These are phyloP conservation scores for Wickerhamomyces rabaulensis DNA, from an alignment of 805 yeast species.

Conservation along the genomic window DNA sequence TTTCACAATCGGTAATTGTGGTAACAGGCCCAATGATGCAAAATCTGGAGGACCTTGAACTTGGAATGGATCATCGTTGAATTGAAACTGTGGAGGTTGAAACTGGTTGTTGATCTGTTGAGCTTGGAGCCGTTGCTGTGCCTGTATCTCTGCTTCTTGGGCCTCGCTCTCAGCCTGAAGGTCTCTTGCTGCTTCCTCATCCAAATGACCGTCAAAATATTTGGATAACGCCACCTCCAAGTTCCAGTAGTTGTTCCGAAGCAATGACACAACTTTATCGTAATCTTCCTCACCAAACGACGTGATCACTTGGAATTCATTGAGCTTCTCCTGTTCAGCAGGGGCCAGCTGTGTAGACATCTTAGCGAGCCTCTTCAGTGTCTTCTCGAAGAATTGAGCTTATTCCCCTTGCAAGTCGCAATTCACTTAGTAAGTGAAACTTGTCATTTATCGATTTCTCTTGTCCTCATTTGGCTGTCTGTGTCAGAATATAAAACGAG, in stretches of 20 bases:
- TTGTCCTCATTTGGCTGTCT: too few species aligned
- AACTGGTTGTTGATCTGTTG: neutral
- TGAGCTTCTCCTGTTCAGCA: slow-evolving; percentile 37
- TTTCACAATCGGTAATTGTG: slow-evolving; percentile 28
- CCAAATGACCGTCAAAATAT: slow-evolving; percentile 55
- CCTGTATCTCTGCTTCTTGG: too few species aligned
- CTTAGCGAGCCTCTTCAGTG: neutral
- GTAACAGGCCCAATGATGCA: slow-evolving; percentile 8
- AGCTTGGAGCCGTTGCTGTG: neutral
- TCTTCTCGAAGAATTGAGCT: too few species aligned
- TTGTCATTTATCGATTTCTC: too few species aligned
- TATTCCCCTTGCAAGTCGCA: too few species aligned
- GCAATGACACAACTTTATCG: slow-evolving; percentile 39
- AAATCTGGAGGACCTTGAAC: neutral
- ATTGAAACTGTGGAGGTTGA: neutral
- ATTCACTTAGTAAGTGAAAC: too few species aligned
- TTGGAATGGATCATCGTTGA: neutral
- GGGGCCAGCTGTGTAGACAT: slow-evolving; percentile 26
- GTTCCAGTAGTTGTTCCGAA: slow-evolving; percentile 53
- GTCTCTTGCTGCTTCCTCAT: slow-evolving; percentile 15
- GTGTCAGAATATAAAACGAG: neutral
- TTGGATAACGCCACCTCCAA: slow-evolving; percentile 56
- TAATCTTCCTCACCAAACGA: slow-evolving; percentile 42
- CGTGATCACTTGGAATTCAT: slow-evolving; percentile 47
- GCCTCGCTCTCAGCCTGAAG: neutral